Evolutionary conservation across 805 yeast genomes (phyloP).

Genomic region (Isabelozyma heimii): DNA sequence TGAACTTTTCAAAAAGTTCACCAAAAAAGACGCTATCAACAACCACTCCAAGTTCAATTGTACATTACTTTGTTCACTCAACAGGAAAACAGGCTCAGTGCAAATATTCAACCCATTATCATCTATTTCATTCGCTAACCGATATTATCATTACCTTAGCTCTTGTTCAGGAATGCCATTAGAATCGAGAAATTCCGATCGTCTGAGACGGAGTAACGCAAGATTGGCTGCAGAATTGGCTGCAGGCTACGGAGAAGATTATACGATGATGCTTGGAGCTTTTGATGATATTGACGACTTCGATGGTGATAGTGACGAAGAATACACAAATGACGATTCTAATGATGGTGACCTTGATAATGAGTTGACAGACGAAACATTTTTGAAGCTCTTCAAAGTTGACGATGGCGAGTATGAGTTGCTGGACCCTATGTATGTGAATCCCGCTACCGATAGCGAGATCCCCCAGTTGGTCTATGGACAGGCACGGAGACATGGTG

Average conservation of each 20-base stretch:
- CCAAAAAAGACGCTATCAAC: background rate
- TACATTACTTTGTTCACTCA: slow-evolving; percentile 30
- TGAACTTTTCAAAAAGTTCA: slow-evolving; percentile 2
- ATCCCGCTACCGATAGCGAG: too few species aligned
- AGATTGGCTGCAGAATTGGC: background rate
- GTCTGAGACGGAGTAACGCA: background rate
- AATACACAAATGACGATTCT: background rate
- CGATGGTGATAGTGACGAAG: background rate
- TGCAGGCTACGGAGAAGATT: background rate
- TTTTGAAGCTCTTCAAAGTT: too few species aligned
- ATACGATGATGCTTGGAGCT: background rate
- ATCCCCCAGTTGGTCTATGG: background rate
- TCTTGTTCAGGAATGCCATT: too few species aligned
- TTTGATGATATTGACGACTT: background rate
- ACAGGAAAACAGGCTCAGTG: slow-evolving; percentile 34
- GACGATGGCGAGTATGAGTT: too few species aligned
- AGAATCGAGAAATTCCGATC: too few species aligned
- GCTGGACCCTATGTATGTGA: too few species aligned
- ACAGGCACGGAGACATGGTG: background rate
- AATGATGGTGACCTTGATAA: background rate
- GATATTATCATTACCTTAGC: too few species aligned
- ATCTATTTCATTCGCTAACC: background rate
- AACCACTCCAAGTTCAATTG: slow-evolving; percentile 1
- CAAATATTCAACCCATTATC: slow-evolving; percentile 13
- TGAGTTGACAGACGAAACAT: too few species aligned